Percentiles rank a stretch among this genome's conserved stretches.
phyloP scores from a whole-genome alignment of 495 filamentous ascomycete genomes.

The Aspergillus bridgeri region DNA sequence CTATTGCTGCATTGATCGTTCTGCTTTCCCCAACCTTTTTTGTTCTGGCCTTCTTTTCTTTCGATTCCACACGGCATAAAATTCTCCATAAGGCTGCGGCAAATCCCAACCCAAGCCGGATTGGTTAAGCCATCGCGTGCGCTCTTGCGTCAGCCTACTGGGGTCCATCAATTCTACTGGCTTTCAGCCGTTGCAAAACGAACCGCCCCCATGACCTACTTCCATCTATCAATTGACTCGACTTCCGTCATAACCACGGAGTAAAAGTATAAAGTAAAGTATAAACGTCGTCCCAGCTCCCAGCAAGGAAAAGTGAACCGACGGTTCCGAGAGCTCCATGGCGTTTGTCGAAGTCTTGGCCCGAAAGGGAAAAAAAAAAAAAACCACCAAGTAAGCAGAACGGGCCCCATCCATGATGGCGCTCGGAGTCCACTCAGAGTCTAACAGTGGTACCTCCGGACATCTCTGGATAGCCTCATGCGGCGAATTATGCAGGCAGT shows the following conservation, averaged over 20 bases:
- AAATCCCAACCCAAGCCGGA: slow-evolving; percentile 1
- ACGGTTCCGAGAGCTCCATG: not conserved
- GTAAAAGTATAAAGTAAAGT: not conserved
- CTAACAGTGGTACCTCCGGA: no score
- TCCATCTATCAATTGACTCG: no score
- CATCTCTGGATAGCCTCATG: not conserved
- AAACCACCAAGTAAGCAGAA: not conserved
- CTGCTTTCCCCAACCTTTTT: not conserved
- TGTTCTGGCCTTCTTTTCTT: not conserved
- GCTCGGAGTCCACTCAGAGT: not conserved
- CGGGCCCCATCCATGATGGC: not conserved
- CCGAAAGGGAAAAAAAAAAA: not conserved
- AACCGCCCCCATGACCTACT: no score
- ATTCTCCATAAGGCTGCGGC: slow-evolving; percentile 14
- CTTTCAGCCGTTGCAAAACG: no score
- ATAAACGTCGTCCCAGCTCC: not conserved
- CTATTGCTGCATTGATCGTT: no score
- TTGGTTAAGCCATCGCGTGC: slow-evolving; percentile 13
- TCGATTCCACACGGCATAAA: not conserved
- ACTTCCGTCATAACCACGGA: no score
- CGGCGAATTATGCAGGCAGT: no score
- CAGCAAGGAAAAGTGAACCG: not conserved
- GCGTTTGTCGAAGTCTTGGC: not conserved
- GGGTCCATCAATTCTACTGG: not conserved
- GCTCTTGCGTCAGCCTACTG: slow-evolving; percentile 2